Percentiles rank a stretch among this genome's conserved stretches.
phyloP scores from a whole-genome alignment of 257 asterid species.

The Anisodus acutangulus region DNA sequence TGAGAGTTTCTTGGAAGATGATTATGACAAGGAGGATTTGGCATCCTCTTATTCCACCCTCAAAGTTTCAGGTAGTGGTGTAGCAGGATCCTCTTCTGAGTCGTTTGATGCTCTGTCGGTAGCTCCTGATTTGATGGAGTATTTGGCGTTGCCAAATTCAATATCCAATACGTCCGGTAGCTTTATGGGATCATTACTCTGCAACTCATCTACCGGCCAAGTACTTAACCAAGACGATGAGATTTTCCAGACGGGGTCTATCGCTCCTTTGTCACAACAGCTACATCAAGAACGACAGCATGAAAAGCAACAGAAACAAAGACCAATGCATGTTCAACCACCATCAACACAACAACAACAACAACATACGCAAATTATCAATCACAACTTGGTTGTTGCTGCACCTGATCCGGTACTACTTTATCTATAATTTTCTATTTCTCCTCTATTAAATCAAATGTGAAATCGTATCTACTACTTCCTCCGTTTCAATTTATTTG shows the following conservation, averaged over 20 bases:
- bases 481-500: too few relatives aligned
- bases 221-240: not conserved
- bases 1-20: slow-evolving; percentile 60
- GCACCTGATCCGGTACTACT: slow-evolving; percentile 66
- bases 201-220: slow-evolving; percentile 3
- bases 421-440: not conserved
- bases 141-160: slow-evolving; percentile 53
- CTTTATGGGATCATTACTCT: slow-evolving; percentile 22
- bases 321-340: slow-evolving; percentile 33
- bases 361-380: slow-evolving; percentile 44
- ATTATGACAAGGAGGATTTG: slow-evolving; percentile 30
- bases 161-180: not conserved
- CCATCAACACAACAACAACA: slow-evolving; percentile 39
- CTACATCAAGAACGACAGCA: slow-evolving; percentile 64
- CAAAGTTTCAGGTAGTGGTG: slow-evolving; percentile 40
- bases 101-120: slow-evolving; percentile 45
- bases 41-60: slow-evolving; percentile 36
- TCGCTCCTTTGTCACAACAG: slow-evolving; percentile 60
- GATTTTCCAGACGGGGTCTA: slow-evolving; percentile 31
- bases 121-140: slow-evolving; percentile 62
- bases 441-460: not conserved
- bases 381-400: slow-evolving; percentile 50
- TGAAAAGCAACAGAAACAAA: slow-evolving; percentile 45
- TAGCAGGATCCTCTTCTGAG: slow-evolving; percentile 39
- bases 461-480: not conserved